Conservation (phyloP, 2,329 filamentous ascomycete species). For the Pseudocercospora fijiensis region DNA sequence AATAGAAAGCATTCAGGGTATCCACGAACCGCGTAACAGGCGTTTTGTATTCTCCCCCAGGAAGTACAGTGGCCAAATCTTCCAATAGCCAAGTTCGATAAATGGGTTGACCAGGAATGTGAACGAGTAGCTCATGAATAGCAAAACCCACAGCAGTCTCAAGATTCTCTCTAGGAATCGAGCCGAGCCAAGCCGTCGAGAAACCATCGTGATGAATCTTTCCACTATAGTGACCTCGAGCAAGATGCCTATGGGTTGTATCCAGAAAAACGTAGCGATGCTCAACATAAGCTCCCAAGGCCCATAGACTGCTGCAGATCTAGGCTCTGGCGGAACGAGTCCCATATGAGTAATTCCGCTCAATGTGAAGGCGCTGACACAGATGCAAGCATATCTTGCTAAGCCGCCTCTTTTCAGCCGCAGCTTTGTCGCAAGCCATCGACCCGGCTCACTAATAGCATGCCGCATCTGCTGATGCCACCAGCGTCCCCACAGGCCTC, state of each 20-base stretch:
- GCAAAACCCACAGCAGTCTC: slow-evolving; percentile 15
- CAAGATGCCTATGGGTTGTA: slow-evolving; percentile 33
- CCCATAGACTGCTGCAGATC: slow-evolving; percentile 14
- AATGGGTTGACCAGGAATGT: slow-evolving; percentile 25
- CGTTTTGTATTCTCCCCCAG: neutral
- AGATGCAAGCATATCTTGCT: slow-evolving; percentile 28
- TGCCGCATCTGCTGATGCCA: slow-evolving; percentile 39
- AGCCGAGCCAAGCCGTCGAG: neutral
- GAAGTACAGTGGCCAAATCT: slow-evolving; percentile 26
- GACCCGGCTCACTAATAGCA: slow-evolving; percentile 29
- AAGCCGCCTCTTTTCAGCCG: slow-evolving; percentile 15
- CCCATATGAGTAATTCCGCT: slow-evolving; percentile 36
- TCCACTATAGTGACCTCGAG: slow-evolving; percentile 25
- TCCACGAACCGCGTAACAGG: slow-evolving; percentile 8
- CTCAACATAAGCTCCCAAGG: slow-evolving; percentile 20
- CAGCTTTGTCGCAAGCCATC: slow-evolving; percentile 27
- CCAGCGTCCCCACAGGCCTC: slow-evolving; percentile 35
- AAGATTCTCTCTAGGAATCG: neutral
- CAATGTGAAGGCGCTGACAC: slow-evolving; percentile 30
- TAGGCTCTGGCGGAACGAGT: slow-evolving; percentile 34
- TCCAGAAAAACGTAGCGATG: slow-evolving; percentile 33
- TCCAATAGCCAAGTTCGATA: slow-evolving; percentile 34
- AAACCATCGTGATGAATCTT: neutral
- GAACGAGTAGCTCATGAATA: slow-evolving; percentile 30
- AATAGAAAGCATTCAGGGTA: neutral